Evolutionary conservation across 176 grass and related monocot species (phyloP), one percentile per base, ranked within the genome.

Genomic region (Oryza meridionalis): DNA sequence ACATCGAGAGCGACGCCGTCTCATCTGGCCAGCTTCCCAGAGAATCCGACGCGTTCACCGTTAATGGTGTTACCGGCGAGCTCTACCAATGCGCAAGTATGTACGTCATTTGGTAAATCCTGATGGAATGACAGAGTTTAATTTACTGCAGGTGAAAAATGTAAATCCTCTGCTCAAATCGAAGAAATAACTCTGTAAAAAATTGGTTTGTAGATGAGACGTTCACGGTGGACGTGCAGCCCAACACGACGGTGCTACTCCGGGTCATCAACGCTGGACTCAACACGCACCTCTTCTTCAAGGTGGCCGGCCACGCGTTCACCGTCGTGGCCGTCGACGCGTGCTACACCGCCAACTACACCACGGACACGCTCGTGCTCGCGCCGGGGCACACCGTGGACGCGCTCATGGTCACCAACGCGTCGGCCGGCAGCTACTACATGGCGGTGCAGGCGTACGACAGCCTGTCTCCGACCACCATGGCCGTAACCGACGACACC

Each of bases 341-440:
- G 9, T 82, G 86, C 65, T 97, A 97, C 85, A 94, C 90, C 46
- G 65, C 89, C 40, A 91, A 89, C 44, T 87, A 87, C 59, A 82
- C 73, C 58, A 97, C 92, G 11, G 92, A 97, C 76, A 86, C 89
- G 44, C 82, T 97, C 13, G 90, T 97, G 79, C 66, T 97, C 17
- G 82, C 92, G 40, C 90, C 94, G 35, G 94, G 94, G 0, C 92
- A 97, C 63, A 92, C 94, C 64, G 92, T 97, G 62, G 92, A 94
- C 81, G 85, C 89, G 79, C 88, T 97, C 16, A 85, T 97, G 77
- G 35, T 44, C 35, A 83, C 92, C 7, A 69, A 4, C 73, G 88
- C 94, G 42, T 24, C 81, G 9, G 70, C 90, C 6, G 86, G 84
- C 21, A 81, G 83, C 74, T 97, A 97, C 81, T 97, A 92, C 84